A percentile compares a stretch with the other conserved stretches of the same genome.
phyloP scores from a whole-genome alignment of 441 rosid genomes.

The Pelargonium myrrhifolium region DNA sequence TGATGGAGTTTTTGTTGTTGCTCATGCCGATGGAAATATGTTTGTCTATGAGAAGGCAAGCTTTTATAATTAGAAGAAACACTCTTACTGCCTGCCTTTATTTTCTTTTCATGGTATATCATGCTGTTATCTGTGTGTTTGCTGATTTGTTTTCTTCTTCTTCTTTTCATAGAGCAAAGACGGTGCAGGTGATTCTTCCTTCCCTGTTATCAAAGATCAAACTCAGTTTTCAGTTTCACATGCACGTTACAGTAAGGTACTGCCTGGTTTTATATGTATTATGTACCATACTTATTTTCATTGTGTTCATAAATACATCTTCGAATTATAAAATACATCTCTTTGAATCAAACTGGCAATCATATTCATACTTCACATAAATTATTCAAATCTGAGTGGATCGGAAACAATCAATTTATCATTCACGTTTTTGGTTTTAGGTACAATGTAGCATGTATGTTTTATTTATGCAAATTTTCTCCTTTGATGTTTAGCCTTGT shows the following conservation, averaged over 20 bases:
- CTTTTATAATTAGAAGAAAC: slow-evolving; percentile 14
- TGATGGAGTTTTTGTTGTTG: slow-evolving; percentile 86
- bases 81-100: neutral
- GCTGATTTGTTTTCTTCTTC: slow-evolving; percentile 9
- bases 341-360: slow-evolving; percentile 9
- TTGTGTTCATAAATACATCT: neutral
- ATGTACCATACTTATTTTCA: slow-evolving; percentile 4
- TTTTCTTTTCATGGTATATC: slow-evolving; percentile 10
- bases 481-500: neutral
- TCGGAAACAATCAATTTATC: neutral
- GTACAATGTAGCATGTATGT: neutral
- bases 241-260: slow-evolving; percentile 89
- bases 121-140: slow-evolving; percentile 8
- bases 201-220: slow-evolving; percentile 79
- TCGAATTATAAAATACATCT: neutral
- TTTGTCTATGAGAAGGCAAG: slow-evolving; percentile 95
- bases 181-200: slow-evolving; percentile 81
- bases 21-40: slow-evolving; percentile 93
- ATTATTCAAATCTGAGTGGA: neutral
- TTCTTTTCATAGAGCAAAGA: slow-evolving; percentile 50
- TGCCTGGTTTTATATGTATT: slow-evolving; percentile 8
- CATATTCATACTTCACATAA: neutral
- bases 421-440: neutral
- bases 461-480: neutral
- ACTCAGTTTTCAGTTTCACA: slow-evolving; percentile 85